Evolutionary conservation across 139 green algal species (phyloP), one percentile per base, ranked within the genome.

Genomic region (Picochlorum sp.): DNA sequence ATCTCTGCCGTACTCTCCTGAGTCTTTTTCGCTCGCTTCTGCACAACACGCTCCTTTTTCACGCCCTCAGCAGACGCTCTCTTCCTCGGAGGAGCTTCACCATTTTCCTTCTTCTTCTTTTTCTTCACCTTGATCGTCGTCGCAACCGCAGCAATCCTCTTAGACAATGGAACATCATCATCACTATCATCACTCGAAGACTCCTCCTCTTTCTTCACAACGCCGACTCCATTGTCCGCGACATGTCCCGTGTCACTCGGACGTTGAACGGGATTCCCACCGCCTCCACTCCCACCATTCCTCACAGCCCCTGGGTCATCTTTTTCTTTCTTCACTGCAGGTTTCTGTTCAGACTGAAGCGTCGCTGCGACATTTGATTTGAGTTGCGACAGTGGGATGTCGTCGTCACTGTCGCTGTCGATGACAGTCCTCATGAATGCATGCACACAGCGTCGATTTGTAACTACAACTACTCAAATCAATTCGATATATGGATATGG

Each of bases 121-220:
- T 32, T 49, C 6, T 52, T 28, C 16, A 24, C 13, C 23, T 65
- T 65, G 23, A 28, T 32, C 57, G 58, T 18, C 21, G 20, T 15
- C 15, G 58, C 18, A 10, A 32, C 20, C 13, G 20, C 20, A 18
- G 23, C 41, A 14, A 28, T 28, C 20, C 65, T 34, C 51, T 65
- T 37, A 4, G 65, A 65, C 8, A 81, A 61, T 8, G 74, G 74
- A 15, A 75, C 24, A 44, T 81, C 74, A 8, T 81, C 74, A 11
- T 81, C 74, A 8, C 62, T 76, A 58, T 79, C 72, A 28, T 58
- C 71, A 28, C 47, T 54, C 16, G 47, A 54, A 4, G 63, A 28
- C 8, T 64, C 69, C 8, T 75, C 67, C 13, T 67, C 15, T 18
- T 57, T 23, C 47, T 51, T 23, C 18, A 38, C 49, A 8, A n/a